Evolutionary conservation across 2,329 filamentous ascomycete genomes (phyloP), one percentile per base, ranked within the genome.

Genomic region (Arthrobotrys sinensis): DNA sequence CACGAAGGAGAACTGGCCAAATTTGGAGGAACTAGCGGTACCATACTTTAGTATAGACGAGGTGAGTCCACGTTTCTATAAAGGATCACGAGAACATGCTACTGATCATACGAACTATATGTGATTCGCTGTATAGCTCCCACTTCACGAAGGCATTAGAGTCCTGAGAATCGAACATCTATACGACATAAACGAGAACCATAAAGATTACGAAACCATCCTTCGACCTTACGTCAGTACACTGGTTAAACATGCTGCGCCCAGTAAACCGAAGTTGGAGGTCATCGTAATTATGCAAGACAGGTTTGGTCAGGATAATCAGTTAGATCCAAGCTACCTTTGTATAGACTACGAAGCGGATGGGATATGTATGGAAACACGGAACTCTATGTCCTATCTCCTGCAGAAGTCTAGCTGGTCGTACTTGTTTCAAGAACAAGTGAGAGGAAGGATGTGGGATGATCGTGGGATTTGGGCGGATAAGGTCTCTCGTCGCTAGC

Each of bases 11-110:
- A 38, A 69, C 5, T 69, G 64, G 71, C 71, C 71, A 4, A 2
- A 40, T 11, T 28, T 76, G 12, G 64, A 76, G 34, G 71, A 69
- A 32, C 53, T 76, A 10, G 32, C 71, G 5, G 34, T 76, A 34
- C 71, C 71, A 1, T 55, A 24, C n/a, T 10, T 57, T 6, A 36
- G 21, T 4, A 36, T 38, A 19, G 64, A 68, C 6, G 64, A 55
- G 64, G 71, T 76, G 36, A 57, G 14, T 16, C 36, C 28, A 8
- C 5, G 6, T 28, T n/a, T 52, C 3, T 32, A 32, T 32, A 52
- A 52, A n/a, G 5, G 1, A 10, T 24, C 19, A 10, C 28, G 48
- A 32, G 45, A 10, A 4, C 16, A 7, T 1, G 6, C 5, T 48
- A 24, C 45, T 48, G 11, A 48, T 8, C 45, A 24, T 21, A 24